Base-by-base conservation (phyloP, 495 filamentous ascomycete genomes). In the Penicillium ochrochloron region DNA sequence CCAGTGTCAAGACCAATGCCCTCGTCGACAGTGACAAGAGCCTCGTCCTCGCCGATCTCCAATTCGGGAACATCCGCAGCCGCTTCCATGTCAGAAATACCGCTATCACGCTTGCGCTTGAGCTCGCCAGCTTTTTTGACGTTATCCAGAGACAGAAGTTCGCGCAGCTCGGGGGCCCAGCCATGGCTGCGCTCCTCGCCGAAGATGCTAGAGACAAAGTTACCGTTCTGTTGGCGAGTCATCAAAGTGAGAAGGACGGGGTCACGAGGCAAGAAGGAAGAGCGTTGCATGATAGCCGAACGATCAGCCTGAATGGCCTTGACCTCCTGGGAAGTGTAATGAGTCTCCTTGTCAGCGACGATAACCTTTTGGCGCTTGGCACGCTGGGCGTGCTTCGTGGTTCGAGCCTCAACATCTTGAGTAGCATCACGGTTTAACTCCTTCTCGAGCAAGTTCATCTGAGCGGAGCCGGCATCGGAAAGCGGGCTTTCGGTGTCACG, bases 81-180 rank as follows among this genome's bases (percentile, higher is more conserved):
- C 35, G 87, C 83, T 57, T 89, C 89, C 73, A 96, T 82, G 72
- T 94, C 92, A 35, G 90, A 90, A 58, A 96, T 85, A 11, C 92
- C 94, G 67, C 88, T 92, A 73, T 96, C 95, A 42, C 95, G 89
- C 83, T 99, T 99, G 59, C 96, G 81, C 85, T 98, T 99, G 52
- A 95, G 83, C 42, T 95, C 92, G 52, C 91, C 90, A 14, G 88
- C 83, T 53, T 85, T 87, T 60, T 88, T 86, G 19, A 97, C 86
- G 11, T 90, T 85, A 62, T 94, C 92, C 35, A 97, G 81, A 37
- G 92, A 94, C 27, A 97, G 75, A 57, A 99, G 83, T 10, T 88
- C 91, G 64, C 92, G 88, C 7, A 99, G 85, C 76, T 99, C 95
- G 4, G 94, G 95, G 14, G 95, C 95, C 92, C 92, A 96, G 27